phyloP scores from a whole-genome alignment of 805 yeast species.

The Limtongia smithiae region DNA sequence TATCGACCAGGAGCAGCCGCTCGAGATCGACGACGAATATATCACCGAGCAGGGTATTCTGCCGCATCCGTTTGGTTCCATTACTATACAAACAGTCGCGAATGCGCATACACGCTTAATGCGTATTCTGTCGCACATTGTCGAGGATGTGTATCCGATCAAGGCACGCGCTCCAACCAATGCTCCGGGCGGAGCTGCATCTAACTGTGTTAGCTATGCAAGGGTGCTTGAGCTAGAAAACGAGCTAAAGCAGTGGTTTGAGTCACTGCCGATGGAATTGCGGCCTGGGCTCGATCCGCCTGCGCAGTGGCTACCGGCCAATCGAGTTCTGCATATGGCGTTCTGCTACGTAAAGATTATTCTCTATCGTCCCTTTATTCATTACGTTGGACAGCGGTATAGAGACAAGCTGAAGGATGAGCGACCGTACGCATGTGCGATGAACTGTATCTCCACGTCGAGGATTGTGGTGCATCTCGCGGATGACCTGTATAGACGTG shows the following conservation, averaged over 20 bases:
- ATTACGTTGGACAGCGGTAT: slow-evolving; percentile 63
- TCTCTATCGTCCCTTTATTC: slow-evolving; percentile 83
- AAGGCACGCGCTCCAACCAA: slow-evolving; percentile 35
- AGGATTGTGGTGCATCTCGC: slow-evolving; percentile 77
- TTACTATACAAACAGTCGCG: slow-evolving; percentile 60
- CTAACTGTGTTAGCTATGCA: slow-evolving; percentile 28
- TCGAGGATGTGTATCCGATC: slow-evolving; percentile 71
- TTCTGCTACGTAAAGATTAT: slow-evolving; percentile 67
- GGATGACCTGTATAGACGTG: slow-evolving; percentile 69
- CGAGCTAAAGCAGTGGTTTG: slow-evolving; percentile 69
- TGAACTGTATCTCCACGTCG: slow-evolving; percentile 80
- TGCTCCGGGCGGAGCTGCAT: slow-evolving; percentile 12
- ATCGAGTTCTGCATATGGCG: slow-evolving; percentile 51
- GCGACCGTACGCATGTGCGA: slow-evolving; percentile 66
- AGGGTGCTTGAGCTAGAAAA: slow-evolving; percentile 61
- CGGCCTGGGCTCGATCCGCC: slow-evolving; percentile 71
- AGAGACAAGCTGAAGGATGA: slow-evolving; percentile 43
- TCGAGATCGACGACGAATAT: slow-evolving; percentile 81
- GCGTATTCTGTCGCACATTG: slow-evolving; percentile 65
- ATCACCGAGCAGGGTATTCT: slow-evolving; percentile 63
- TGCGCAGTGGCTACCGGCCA: slow-evolving; percentile 63
- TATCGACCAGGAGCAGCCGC: slow-evolving; percentile 81
- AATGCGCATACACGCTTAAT: slow-evolving; percentile 79
- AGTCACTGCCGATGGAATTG: slow-evolving; percentile 63
- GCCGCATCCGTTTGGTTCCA: slow-evolving; percentile 44